Base-by-base conservation (phyloP, 371 early-diverging fungal genomes). In the Actinomortierella ambigua region DNA sequence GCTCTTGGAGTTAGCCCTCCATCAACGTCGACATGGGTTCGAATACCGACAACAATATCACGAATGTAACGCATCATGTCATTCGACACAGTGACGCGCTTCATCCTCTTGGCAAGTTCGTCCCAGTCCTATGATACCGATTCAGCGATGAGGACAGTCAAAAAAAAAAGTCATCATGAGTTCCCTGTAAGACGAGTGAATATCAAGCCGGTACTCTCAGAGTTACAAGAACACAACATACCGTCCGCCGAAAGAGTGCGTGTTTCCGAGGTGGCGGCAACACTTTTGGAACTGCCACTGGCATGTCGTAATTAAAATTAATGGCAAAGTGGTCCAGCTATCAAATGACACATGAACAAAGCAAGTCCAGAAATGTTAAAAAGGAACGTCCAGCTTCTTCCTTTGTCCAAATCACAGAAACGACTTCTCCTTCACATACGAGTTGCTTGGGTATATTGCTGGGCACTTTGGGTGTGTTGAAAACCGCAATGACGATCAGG, bases 1-100 rank as follows among this genome's bases (percentile, higher is more conserved):
- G 86, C 77, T 34, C 86, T 65, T 8, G 88, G 79, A n/a, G 88
- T 87, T 24, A 87, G 34, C 0, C 88, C 88, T 26, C 86, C 83
- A 49, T 79, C 81, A 8, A 87, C 81, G 23, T 78, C 60, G 6
- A 84, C 84, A 61, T 87, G 88, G 6, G 85, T 85, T 11, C 88
- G 81, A 22, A 87, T 63, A 13, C 82, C 86, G 8, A 87, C 86
- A 2, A 87, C 80, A 47, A 87, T 82, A 68, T 87, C 88, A 15
- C 88, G 71, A 34, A 87, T 82, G 47, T 86, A 87, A 3, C 86
- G 61, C 27, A 77, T 80, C 51, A 87, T 82, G 44, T 87, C 88
- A 53, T 82, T 85, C 58, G 82, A 78, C 18, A 87, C 73, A 41
- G 83, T 69, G 1, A 87, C 84, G n/a, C 50, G 61, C n/a, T 64